These are phyloP conservation scores for Penicillium sp. DNA, from an alignment of 2,329 filamentous ascomycete species.

Conservation along the genomic window DNA sequence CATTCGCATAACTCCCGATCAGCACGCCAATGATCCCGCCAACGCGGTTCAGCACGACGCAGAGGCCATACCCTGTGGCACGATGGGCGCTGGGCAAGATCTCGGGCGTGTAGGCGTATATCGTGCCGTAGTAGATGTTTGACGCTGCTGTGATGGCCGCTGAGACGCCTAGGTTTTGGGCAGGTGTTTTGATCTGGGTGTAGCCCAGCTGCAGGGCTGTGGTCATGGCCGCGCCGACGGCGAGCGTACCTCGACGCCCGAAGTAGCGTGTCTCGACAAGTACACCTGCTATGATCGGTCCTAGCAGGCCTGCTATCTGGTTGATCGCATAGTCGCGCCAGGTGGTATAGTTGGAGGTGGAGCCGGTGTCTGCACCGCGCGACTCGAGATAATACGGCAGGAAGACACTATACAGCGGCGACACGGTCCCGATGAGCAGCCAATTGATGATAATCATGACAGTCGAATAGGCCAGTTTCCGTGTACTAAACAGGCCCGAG, in stretches of 20 bases:
- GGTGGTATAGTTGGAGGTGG: slow-evolving; percentile 4
- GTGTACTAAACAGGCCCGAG: slow-evolving; percentile 2
- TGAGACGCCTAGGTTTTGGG: slow-evolving; percentile 2
- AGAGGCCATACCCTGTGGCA: slow-evolving; percentile 8
- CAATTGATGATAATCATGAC: slow-evolving; percentile 8
- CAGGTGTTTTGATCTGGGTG: slow-evolving; percentile 8
- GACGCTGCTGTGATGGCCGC: slow-evolving; percentile 2
- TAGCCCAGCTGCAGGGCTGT: slow-evolving; percentile 9
- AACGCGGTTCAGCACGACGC: slow-evolving; percentile 5
- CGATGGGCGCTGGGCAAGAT: slow-evolving; percentile 8
- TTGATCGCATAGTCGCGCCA: slow-evolving; percentile 9
- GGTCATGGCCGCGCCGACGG: slow-evolving; percentile 5
- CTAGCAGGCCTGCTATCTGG: not conserved
- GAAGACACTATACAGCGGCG: slow-evolving; percentile 5
- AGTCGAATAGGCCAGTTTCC: slow-evolving; percentile 6
- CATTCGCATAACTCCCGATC: slow-evolving; percentile 10
- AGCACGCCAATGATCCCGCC: slow-evolving; percentile 6
- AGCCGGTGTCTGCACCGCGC: slow-evolving; percentile 2
- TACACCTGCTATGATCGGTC: slow-evolving; percentile 2
- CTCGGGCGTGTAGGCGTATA: slow-evolving; percentile 9
- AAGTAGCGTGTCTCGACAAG: slow-evolving; percentile 4
- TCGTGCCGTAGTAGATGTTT: slow-evolving; percentile 7
- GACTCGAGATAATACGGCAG: slow-evolving; percentile 5
- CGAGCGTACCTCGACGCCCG: slow-evolving; percentile 8
- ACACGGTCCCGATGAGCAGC: slow-evolving; percentile 9